These are phyloP conservation scores for Mycena capillaripes DNA, from an alignment of 768 basidiomycete genomes.

Conservation along the genomic window DNA sequence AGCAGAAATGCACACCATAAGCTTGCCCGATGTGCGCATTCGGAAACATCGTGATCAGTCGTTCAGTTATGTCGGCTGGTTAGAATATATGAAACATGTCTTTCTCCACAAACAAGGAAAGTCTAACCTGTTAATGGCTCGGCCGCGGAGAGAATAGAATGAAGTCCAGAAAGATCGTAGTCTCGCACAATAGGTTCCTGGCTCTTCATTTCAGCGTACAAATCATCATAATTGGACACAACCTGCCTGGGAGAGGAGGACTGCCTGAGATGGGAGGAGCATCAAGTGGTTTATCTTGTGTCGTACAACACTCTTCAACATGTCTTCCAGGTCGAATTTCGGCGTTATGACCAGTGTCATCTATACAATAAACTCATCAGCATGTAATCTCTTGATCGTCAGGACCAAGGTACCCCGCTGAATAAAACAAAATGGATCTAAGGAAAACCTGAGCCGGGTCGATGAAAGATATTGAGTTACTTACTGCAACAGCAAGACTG, in stretches of 20 bases:
- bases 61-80: no score
- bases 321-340: slow-evolving; percentile 71
- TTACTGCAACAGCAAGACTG: no score
- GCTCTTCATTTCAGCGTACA: no score
- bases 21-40: slow-evolving; percentile 76
- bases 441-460: slow-evolving; percentile 18
- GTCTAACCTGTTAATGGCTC: no score
- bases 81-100: no score
- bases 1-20: slow-evolving; percentile 77
- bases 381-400: not conserved
- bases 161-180: no score
- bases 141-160: no score
- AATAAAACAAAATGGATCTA: slow-evolving; percentile 71
- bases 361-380: slow-evolving; percentile 49
- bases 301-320: slow-evolving; percentile 66
- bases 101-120: no score
- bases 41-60: slow-evolving; percentile 65
- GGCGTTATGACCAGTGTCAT: slow-evolving; percentile 71
- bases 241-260: no score
- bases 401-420: slow-evolving; percentile 58
- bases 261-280: slow-evolving; percentile 57
- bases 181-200: no score
- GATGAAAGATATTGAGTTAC: no score
- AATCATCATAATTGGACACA: no score
- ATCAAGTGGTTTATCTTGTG: slow-evolving; percentile 70